Conservation (phyloP, 352 stramenopile species). For the Phytophthora hibernalis region DNA sequence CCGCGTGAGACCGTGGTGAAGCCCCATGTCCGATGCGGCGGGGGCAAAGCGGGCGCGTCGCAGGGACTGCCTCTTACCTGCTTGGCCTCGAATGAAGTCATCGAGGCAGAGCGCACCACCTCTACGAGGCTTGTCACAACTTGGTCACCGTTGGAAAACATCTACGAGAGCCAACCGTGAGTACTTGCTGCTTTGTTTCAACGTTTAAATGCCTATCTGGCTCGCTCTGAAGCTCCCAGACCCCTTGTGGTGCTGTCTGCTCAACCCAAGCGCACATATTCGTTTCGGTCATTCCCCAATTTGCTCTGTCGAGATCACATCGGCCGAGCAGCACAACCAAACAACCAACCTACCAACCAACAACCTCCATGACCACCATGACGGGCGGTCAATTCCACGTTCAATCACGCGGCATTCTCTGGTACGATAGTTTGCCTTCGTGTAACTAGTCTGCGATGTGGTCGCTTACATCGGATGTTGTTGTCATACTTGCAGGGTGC, state of each 20-base stretch:
- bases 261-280: neutral
- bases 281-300: constrained; percentile 5
- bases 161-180: neutral
- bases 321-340: neutral
- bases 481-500: constrained; percentile 2
- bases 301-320: no score
- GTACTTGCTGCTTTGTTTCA: neutral
- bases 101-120: no score
- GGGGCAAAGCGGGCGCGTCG: no score
- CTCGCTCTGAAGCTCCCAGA: no score
- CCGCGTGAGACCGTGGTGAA: no score
- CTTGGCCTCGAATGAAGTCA: no score
- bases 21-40: neutral
- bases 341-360: no score
- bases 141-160: neutral
- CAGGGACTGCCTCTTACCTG: neutral
- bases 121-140: no score
- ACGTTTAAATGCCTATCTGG: no score
- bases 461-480: neutral
- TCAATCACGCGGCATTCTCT: constrained; percentile 20
- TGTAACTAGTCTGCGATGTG: no score
- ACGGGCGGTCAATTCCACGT: constrained; percentile 28
- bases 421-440: constrained; percentile 1
- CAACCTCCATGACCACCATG: constrained; percentile 13
- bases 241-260: no score